Base-by-base conservation (phyloP, 495 filamentous ascomycete genomes). In the Neurospora tetrasperma region DNA sequence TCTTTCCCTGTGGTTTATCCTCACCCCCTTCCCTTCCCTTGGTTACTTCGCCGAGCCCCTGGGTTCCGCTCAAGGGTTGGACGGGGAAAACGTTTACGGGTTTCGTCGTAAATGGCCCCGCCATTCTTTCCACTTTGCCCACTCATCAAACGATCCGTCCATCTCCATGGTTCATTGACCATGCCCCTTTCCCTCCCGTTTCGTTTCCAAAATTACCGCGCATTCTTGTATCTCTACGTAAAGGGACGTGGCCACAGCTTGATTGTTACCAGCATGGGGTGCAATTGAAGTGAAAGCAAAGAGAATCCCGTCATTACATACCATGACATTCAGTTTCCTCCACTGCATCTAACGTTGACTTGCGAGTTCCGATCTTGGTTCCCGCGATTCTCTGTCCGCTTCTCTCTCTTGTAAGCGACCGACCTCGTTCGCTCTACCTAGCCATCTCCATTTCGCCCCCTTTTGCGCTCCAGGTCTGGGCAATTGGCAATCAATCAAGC, bases 401-500 rank as follows among this genome's bases (percentile, higher is more conserved):
- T 66, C 23, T 16, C 35, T 62, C 54, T 66, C 35, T 35, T 66
- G 35, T 35, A 66, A 66, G 54, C 54, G 54, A 66, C 54, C 54
- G 54, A 38, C 54, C 54, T 66, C 35, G 54, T 66, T 38, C 54
- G 54, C 54, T 66, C 12, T 66, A 35, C 14, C 54, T 66, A 66
- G 54, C 27, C 54, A 66, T 66, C 54, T 66, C 12, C 54, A 66
- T 66, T 66, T 66, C 54, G 54, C 54, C 54, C 54, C 54, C 54
- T 66, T 66, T 66, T 66, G 54, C 27, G 12, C 54, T 35, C 27
- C 54, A 66, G 54, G 27, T 38, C 54, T 66, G 54, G 27, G 54
- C 54, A 66, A 66, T 66, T 66, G 54, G 54, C 54, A 35, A 66
- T 66, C 54, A 66, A 66, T 66, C 54, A 66, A 66, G 54, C 54